phyloP scores from a whole-genome alignment of 108 stramenopile genomes.

The Cylindrotheca closterium region DNA sequence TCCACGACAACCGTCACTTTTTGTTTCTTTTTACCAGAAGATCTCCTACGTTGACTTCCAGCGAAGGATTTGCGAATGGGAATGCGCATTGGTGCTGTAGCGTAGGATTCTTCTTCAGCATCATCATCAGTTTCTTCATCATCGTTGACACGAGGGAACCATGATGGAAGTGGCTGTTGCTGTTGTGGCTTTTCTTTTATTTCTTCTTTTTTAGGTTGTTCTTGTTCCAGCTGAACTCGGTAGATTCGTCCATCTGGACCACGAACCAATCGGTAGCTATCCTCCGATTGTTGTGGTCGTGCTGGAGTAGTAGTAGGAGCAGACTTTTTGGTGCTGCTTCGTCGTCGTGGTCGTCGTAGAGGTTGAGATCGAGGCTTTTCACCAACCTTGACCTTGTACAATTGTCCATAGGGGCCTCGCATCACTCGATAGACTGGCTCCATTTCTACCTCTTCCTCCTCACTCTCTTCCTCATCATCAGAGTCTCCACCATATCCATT shows the following conservation, averaged over 20 bases:
- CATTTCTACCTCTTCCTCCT: conserved; percentile 4
- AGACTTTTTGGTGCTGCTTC: too few relatives aligned
- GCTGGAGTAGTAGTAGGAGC: not conserved
- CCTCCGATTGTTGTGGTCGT: conserved; percentile 1
- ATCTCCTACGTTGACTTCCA: not conserved
- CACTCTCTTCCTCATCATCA: conserved; percentile 6
- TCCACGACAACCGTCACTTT: conserved; percentile 42
- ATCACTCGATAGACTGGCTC: not conserved
- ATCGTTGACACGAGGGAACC: not conserved
- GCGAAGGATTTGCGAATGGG: not conserved
- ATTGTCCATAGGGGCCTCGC: conserved; percentile 15
- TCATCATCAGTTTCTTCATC: not conserved
- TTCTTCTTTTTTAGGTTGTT: not conserved
- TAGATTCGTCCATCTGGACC: conserved; percentile 21
- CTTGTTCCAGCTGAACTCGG: conserved; percentile 1
- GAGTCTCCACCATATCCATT: not conserved
- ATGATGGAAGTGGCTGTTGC: not conserved
- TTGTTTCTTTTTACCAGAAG: conserved; percentile 9
- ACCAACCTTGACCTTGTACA: conserved; percentile 6
- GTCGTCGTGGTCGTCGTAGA: not conserved
- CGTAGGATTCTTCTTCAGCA: not conserved
- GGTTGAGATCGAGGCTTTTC: not conserved
- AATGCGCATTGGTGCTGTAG: not conserved
- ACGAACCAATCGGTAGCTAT: conserved; percentile 12
- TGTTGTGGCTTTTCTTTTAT: not conserved